Evolutionary conservation across 768 basidiomycete genomes (phyloP), one percentile per base, ranked within the genome.

Genomic region (Tremella fuciformis): DNA sequence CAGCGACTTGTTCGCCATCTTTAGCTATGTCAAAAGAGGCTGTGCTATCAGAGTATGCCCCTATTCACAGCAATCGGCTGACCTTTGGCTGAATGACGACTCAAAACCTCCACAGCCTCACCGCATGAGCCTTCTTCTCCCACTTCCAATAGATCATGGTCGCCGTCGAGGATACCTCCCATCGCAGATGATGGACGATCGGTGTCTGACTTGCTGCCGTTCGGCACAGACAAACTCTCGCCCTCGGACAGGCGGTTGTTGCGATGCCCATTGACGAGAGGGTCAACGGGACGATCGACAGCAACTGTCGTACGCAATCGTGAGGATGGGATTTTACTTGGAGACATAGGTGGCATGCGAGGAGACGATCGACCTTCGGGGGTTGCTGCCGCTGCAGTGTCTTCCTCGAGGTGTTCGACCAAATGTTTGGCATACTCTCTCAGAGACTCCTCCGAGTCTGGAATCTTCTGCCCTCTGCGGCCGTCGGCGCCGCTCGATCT

Each of bases 21-120:
- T 97, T 96, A 72, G 86, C 88, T 55, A 97, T 91, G 78, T 97
- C 93, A 77, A 91, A 97, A 0, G 91, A 92, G 39, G 87, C 91
- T 94, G 65, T 21, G 9, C 25, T 18, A 25, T 56, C 34, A 25
- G 13, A 25, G 13, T 19, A n/a, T 19, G 16, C 13, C 13, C 21
- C 13, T 21, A 1, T 13, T 13, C 24, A n/a, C n/a, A 50, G 19
- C 37, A n/a, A 13, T 21, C 16, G 6, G 73, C 84, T 50, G 57
- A 90, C 92, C 84, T 80, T 94, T 96, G 77, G 86, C 89, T 1
- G 89, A 85, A 75, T 89, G 89, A 55, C 93, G 79, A 16, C 91
- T 93, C 58, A 96, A 78, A 51, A 93, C 85, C 80, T 97, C 91
- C 13, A 94, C 91, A 0, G 91, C 89, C 73, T 92, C 87, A 47